Percentiles rank a stretch among this genome's conserved stretches.
These are phyloP conservation scores for Solanum chilense DNA, from an alignment of 257 asterid genomes.

Conservation along the genomic window DNA sequence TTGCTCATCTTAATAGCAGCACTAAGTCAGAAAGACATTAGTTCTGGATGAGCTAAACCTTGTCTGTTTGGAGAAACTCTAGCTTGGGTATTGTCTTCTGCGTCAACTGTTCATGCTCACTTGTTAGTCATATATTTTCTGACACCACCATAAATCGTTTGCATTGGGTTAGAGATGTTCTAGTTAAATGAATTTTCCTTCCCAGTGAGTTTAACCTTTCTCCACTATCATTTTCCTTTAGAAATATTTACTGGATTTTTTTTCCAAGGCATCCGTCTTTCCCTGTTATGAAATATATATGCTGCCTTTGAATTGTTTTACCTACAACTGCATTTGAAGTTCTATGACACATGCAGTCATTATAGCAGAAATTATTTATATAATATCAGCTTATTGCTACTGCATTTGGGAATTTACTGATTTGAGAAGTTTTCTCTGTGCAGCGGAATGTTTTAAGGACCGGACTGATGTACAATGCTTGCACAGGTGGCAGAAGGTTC, in stretches of 20 bases:
- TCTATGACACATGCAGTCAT: not conserved
- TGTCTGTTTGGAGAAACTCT: not conserved
- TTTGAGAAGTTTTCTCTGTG: not conserved
- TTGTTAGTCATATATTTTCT: not conserved
- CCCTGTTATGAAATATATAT: not conserved
- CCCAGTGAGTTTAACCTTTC: not conserved
- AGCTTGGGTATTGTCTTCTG: not conserved
- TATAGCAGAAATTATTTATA: not conserved
- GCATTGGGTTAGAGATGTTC: not conserved
- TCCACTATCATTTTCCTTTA: not conserved
- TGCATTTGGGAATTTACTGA: not conserved
- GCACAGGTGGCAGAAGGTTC: conserved; percentile 98
- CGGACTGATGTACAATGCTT: conserved; percentile 87
- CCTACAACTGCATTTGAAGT: not conserved
- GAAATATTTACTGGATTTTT: not conserved
- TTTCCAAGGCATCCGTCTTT: not conserved
- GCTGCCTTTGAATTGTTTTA: not conserved
- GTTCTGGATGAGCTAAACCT: not conserved
- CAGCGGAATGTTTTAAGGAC: conserved; percentile 91
- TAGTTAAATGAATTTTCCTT: not conserved
- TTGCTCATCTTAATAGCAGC: not conserved
- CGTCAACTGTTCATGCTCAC: not conserved
- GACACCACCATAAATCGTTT: not conserved
- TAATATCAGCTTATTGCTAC: not conserved
- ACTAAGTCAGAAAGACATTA: not conserved